phyloP scores from a whole-genome alignment of 2,329 filamentous ascomycete genomes.

The Paradendryphiella salina region DNA sequence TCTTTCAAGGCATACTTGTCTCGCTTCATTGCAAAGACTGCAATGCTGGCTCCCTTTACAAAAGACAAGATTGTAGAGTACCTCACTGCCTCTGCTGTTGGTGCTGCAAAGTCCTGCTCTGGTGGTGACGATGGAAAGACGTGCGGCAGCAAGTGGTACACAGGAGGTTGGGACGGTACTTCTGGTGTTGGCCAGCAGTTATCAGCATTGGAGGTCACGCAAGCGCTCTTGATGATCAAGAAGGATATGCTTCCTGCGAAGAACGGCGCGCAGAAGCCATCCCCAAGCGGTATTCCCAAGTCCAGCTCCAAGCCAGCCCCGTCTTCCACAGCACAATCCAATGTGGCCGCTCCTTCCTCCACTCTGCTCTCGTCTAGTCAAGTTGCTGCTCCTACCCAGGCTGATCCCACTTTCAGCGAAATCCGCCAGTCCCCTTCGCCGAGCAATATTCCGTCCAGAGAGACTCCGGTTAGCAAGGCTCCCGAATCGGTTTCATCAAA shows the following conservation, averaged over 20 bases:
- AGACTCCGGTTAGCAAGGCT: slow-evolving; percentile 2
- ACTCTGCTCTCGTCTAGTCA: slow-evolving; percentile 7
- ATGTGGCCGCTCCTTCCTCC: slow-evolving; percentile 3
- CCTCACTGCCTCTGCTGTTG: slow-evolving; percentile 48
- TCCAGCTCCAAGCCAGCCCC: slow-evolving; percentile 18
- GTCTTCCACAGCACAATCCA: slow-evolving; percentile 8
- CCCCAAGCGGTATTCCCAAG: slow-evolving; percentile 18
- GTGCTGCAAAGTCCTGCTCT: slow-evolving; percentile 51
- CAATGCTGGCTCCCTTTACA: slow-evolving; percentile 51
- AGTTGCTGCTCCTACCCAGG: slow-evolving; percentile 4
- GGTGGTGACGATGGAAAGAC: slow-evolving; percentile 46
- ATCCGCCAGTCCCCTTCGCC: not conserved
- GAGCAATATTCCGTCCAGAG: slow-evolving; percentile 7
- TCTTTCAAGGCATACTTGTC: slow-evolving; percentile 76
- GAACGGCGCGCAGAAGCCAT: slow-evolving; percentile 26
- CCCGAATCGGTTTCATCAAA: slow-evolving; percentile 7
- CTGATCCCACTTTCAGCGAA: slow-evolving; percentile 5
- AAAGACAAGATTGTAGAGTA: slow-evolving; percentile 44
- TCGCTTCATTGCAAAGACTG: slow-evolving; percentile 61
- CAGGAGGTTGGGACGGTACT: slow-evolving; percentile 48
- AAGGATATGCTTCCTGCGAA: slow-evolving; percentile 37
- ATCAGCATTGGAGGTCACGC: slow-evolving; percentile 51
- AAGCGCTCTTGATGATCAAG: slow-evolving; percentile 47
- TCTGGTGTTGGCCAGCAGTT: slow-evolving; percentile 52
- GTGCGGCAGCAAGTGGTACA: slow-evolving; percentile 54